These are phyloP conservation scores for Ceratocystis diversiconidia DNA, from an alignment of 2,329 filamentous ascomycete genomes.

Conservation along the genomic window DNA sequence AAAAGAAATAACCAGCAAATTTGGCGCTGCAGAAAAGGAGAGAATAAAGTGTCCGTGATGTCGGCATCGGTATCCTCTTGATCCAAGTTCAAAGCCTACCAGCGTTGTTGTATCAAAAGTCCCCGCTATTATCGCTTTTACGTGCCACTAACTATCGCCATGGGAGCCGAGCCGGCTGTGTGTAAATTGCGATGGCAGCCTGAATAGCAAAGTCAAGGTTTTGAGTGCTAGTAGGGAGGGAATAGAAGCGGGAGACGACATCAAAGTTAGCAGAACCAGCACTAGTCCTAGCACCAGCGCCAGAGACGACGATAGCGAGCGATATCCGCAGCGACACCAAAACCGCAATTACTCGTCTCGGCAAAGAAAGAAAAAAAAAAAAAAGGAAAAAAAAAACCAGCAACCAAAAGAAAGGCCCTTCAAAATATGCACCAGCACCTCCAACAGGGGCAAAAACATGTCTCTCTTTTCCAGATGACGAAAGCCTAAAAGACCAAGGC, in stretches of 20 bases:
- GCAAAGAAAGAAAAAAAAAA: neutral
- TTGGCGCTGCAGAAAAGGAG: neutral
- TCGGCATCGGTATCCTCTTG: neutral
- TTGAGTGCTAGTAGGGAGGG: neutral
- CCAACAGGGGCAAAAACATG: constrained; percentile 7
- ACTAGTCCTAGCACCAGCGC: neutral
- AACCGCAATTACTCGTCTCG: neutral
- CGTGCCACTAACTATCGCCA: neutral
- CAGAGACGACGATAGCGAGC: neutral
- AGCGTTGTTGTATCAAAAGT: neutral
- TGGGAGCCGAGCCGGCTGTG: neutral
- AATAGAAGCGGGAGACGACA: neutral
- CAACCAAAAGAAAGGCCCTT: neutral
- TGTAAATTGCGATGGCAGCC: neutral
- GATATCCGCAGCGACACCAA: neutral
- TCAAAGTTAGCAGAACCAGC: neutral
- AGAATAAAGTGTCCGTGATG: neutral
- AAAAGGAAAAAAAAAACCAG: too few relatives aligned
- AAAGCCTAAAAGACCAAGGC: neutral
- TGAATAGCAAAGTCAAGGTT: neutral
- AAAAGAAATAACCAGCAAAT: neutral
- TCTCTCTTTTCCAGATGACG: constrained; percentile 6
- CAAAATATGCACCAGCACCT: neutral
- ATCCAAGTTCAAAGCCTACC: neutral
- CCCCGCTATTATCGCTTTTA: neutral